Evolutionary conservation across 495 filamentous ascomycete genomes (phyloP).

Genomic region (Podospora tetraspora): DNA sequence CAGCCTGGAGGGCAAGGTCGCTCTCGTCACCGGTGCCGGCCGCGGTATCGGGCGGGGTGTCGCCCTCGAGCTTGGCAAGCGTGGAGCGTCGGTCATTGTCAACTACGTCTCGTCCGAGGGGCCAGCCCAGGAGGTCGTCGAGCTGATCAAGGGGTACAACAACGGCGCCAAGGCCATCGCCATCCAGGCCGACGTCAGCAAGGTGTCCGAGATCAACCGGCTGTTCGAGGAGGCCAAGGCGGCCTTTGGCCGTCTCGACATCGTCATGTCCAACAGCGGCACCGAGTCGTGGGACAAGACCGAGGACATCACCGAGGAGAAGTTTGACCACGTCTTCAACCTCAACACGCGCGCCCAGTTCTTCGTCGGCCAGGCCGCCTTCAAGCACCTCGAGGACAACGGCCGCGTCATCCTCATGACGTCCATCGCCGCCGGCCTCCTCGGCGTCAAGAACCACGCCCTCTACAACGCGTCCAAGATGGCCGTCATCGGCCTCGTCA

Average conservation of each 20-base stretch:
- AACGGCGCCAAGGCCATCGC: slow-evolving; percentile 56
- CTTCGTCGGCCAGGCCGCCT: slow-evolving; percentile 75
- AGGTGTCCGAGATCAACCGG: slow-evolving; percentile 55
- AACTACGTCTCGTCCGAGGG: slow-evolving; percentile 66
- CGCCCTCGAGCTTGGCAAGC: slow-evolving; percentile 68
- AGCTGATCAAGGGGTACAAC: slow-evolving; percentile 35
- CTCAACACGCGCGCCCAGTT: slow-evolving; percentile 76
- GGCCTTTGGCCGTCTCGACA: slow-evolving; percentile 65
- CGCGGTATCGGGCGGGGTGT: slow-evolving; percentile 72
- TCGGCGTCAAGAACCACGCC: slow-evolving; percentile 64
- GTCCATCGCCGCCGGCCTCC: slow-evolving; percentile 47
- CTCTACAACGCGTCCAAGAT: slow-evolving; percentile 75
- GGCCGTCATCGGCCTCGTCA: slow-evolving; percentile 72
- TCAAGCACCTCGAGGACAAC: slow-evolving; percentile 59
- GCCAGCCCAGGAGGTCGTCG: slow-evolving; percentile 59
- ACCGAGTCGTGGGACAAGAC: slow-evolving; percentile 59
- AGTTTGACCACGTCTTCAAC: slow-evolving; percentile 71
- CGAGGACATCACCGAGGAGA: slow-evolving; percentile 66
- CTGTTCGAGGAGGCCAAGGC: slow-evolving; percentile 59
- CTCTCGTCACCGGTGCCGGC: slow-evolving; percentile 65
- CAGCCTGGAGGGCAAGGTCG: slow-evolving; percentile 59
- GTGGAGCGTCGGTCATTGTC: slow-evolving; percentile 66
- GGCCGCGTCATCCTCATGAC: slow-evolving; percentile 64
- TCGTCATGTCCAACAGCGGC: slow-evolving; percentile 68
- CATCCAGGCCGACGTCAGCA: slow-evolving; percentile 71